Conservation (phyloP, 441 rosid species). For the Syzygium syzygioides region DNA sequence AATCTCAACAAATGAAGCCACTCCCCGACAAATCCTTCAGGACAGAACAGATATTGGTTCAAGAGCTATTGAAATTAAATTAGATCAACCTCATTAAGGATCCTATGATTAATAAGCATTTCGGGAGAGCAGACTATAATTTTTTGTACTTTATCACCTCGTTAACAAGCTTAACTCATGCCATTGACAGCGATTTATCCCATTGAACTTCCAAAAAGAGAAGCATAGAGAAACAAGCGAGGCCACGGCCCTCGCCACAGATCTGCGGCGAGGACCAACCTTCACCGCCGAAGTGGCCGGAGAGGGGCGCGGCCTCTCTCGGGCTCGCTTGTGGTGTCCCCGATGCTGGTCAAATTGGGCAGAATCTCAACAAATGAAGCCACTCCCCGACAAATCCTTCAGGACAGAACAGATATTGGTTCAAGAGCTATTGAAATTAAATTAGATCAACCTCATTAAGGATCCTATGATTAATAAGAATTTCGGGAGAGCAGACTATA, state of each 20-base stretch:
- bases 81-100: accelerated
- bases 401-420: neutral
- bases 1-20: neutral
- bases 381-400: neutral
- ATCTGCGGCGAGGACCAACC: neutral
- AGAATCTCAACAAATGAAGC: neutral
- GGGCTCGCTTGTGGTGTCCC: too few relatives aligned
- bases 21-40: neutral
- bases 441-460: neutral
- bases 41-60: neutral
- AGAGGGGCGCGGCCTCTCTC: neutral
- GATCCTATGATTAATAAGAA: neutral
- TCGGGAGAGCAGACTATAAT: neutral
- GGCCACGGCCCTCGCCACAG: neutral
- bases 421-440: neutral
- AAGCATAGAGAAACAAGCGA: neutral
- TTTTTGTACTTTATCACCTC: neutral
- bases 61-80: neutral
- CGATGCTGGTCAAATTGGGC: too few relatives aligned
- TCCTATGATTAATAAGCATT: neutral
- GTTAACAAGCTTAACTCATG: neutral
- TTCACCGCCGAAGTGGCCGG: neutral
- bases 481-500: neutral
- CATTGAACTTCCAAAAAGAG: neutral
- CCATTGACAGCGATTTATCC: neutral